phyloP scores from a whole-genome alignment of 352 stramenopile species.

The Hyaloperonospora brassicae region DNA sequence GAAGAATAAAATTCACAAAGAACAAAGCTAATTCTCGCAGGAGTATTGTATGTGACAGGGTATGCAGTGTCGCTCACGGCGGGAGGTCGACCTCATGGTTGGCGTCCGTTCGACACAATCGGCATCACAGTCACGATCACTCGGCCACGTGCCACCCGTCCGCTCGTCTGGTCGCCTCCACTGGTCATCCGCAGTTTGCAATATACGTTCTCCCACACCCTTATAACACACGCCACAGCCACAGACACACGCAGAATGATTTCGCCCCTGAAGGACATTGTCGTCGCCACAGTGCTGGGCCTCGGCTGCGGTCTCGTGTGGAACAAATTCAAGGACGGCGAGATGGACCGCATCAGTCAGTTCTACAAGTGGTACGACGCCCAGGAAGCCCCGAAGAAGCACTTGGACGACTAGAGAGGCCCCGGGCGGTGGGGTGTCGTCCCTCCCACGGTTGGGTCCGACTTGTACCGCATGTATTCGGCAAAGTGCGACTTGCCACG shows the following conservation, averaged over 20 bases:
- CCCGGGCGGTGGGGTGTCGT: not conserved
- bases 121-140: not conserved
- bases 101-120: slow-evolving; percentile 14
- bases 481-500: no score
- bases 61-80: not conserved
- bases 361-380: slow-evolving; percentile 82
- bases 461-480: no score
- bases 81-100: slow-evolving; percentile 23
- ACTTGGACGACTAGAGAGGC: not conserved
- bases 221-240: not conserved
- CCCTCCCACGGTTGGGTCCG: not conserved
- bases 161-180: slow-evolving; percentile 21
- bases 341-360: slow-evolving; percentile 64
- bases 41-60: not conserved
- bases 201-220: slow-evolving; percentile 8
- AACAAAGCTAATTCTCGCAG: no score
- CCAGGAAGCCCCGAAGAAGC: slow-evolving; percentile 60
- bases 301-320: slow-evolving; percentile 41
- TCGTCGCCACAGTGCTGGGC: slow-evolving; percentile 64
- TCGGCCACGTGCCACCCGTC: slow-evolving; percentile 9
- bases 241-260: slow-evolving; percentile 31
- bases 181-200: slow-evolving; percentile 20
- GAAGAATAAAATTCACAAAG: no score
- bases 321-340: slow-evolving; percentile 57
- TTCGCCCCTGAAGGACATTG: slow-evolving; percentile 76